Percentiles rank a stretch among this genome's conserved stretches.
These are phyloP conservation scores for Mychonastes homosphaera DNA, from an alignment of 139 green algal genomes.

Conservation along the genomic window DNA sequence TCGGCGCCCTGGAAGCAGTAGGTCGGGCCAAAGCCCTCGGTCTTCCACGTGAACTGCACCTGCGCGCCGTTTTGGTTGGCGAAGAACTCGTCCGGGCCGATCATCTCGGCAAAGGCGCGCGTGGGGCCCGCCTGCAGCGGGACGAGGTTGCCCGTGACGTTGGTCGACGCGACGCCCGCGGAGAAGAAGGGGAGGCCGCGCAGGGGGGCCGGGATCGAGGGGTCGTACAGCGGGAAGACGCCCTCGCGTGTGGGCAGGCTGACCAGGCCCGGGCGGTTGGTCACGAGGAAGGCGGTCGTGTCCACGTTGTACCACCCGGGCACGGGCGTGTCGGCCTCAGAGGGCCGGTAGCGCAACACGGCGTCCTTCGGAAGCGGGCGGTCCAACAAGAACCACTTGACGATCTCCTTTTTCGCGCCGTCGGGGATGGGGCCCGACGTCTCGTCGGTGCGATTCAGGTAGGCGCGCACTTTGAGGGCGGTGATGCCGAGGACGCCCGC, in stretches of 20 bases:
- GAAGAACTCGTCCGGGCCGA: too few species aligned
- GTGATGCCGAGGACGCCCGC: neutral
- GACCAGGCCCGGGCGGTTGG: neutral
- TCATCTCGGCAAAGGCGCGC: too few species aligned
- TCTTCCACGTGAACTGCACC: conserved; percentile 20
- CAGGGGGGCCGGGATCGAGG: neutral
- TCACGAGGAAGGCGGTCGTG: neutral
- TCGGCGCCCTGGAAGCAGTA: conserved; percentile 14
- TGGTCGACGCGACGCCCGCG: neutral
- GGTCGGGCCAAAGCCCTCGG: conserved; percentile 14
- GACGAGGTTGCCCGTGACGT: conserved; percentile 1
- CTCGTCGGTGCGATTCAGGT: neutral
- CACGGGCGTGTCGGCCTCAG: neutral
- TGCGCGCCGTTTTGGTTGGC: too few species aligned
- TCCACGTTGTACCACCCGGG: conserved; percentile 16
- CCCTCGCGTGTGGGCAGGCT: neutral
- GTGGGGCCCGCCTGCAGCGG: neutral
- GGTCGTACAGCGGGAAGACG: neutral
- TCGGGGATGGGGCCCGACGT: neutral
- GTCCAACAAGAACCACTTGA: conserved; percentile 7
- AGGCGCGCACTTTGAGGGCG: neutral
- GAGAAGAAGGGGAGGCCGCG: conserved; percentile 5
- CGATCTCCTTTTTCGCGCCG: neutral
- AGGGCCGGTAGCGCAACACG: conserved; percentile 2
- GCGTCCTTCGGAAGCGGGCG: too few species aligned